These are phyloP conservation scores for Sparassis latifolia DNA, from an alignment of 1,284 basidiomycete genomes.

Conservation along the genomic window DNA sequence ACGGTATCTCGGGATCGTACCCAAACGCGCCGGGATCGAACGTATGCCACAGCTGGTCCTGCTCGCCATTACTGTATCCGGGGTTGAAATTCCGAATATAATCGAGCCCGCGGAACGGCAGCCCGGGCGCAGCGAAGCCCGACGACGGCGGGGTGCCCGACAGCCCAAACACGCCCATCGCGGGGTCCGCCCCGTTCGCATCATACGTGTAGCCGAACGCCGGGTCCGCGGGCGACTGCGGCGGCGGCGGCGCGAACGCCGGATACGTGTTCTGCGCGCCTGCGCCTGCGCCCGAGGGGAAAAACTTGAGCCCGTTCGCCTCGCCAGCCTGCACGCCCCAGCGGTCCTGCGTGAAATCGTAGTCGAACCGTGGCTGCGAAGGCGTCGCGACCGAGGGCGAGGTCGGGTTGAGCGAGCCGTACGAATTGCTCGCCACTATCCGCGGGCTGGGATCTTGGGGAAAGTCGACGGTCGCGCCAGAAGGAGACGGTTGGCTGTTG, in stretches of 20 bases:
- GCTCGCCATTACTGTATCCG: conserved; percentile 40
- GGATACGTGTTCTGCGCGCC: conserved; percentile 8
- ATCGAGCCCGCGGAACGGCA: conserved; percentile 75
- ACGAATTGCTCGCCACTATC: conserved; percentile 16
- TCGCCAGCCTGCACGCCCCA: conserved; percentile 21
- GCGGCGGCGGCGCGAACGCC: conserved; percentile 11
- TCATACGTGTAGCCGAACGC: conserved; percentile 40
- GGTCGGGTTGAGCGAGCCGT: conserved; percentile 17
- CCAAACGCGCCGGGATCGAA: conserved; percentile 68
- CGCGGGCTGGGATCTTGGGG: conserved; percentile 21
- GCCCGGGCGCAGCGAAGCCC: conserved; percentile 58
- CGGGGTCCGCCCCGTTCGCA: conserved; percentile 24
- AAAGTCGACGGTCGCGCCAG: conserved; percentile 37
- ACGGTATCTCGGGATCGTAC: conserved; percentile 68
- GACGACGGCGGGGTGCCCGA: conserved; percentile 51
- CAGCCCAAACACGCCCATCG: conserved; percentile 35
- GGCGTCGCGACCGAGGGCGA: conserved; percentile 23
- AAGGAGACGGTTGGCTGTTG: conserved; percentile 58
- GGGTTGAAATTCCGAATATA: conserved; percentile 68
- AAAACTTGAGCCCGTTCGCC: conserved; percentile 20
- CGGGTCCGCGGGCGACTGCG: conserved; percentile 41
- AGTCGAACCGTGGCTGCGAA: conserved; percentile 45
- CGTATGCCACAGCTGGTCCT: conserved; percentile 62
- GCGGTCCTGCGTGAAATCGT: conserved; percentile 43
- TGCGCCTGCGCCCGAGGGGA: conserved; percentile 15